Conservation (phyloP, 2,329 filamentous ascomycete genomes). For the Fusarium newnesense region DNA sequence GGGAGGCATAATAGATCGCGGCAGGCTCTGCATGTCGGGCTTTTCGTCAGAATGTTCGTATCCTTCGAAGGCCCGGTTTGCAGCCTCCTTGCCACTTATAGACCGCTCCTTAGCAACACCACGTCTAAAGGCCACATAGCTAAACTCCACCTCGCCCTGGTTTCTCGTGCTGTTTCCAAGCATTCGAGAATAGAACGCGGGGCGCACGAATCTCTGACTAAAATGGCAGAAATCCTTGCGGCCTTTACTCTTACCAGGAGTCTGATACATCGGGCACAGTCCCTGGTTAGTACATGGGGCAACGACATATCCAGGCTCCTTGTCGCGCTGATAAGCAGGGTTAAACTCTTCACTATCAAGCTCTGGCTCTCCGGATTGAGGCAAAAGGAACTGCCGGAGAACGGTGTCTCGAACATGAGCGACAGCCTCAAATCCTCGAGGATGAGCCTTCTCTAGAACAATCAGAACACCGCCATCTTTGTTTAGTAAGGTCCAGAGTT, state of each 20-base stretch:
- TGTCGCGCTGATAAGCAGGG: slow-evolving; percentile 53
- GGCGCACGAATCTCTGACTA: slow-evolving; percentile 86
- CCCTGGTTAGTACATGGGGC: slow-evolving; percentile 89
- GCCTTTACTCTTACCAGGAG: slow-evolving; percentile 74
- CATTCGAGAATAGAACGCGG: slow-evolving; percentile 81
- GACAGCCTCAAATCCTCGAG: slow-evolving; percentile 91
- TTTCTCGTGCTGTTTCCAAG: slow-evolving; percentile 76
- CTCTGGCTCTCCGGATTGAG: slow-evolving; percentile 51
- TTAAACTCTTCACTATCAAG: slow-evolving; percentile 52
- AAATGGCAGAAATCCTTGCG: slow-evolving; percentile 94
- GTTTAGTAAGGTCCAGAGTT: slow-evolving; percentile 87
- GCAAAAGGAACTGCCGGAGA: slow-evolving; percentile 77
- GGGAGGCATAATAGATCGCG: slow-evolving; percentile 80
- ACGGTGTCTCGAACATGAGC: slow-evolving; percentile 85
- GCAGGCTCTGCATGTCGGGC: slow-evolving; percentile 74
- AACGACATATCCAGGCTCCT: slow-evolving; percentile 72
- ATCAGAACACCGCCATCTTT: slow-evolving; percentile 88
- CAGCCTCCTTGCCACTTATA: slow-evolving; percentile 64
- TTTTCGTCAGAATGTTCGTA: slow-evolving; percentile 65
- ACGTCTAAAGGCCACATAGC: slow-evolving; percentile 86
- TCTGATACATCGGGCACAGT: slow-evolving; percentile 87
- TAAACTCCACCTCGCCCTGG: slow-evolving; percentile 91
- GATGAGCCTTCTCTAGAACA: slow-evolving; percentile 89
- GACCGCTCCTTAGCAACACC: slow-evolving; percentile 61
- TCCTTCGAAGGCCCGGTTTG: slow-evolving; percentile 76